phyloP scores from a whole-genome alignment of 306 rosid species.

The Dalbergia cultrata region DNA sequence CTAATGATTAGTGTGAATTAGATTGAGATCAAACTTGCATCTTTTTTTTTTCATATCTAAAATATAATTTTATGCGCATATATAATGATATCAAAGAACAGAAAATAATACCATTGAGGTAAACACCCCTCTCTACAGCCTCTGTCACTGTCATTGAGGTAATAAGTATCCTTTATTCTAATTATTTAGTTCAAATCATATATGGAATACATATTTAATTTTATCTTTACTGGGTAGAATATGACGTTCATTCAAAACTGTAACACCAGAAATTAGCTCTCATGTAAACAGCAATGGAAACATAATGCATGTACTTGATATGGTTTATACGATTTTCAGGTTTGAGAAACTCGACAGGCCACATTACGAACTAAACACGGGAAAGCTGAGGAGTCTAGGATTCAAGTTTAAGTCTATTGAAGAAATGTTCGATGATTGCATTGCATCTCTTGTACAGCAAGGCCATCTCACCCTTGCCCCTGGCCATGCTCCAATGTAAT shows the following conservation, averaged over 20 bases:
- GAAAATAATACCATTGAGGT: neutral
- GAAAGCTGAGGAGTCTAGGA: constrained; percentile 68
- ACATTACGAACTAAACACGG: constrained; percentile 62
- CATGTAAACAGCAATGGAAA: neutral
- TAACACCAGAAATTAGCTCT: neutral
- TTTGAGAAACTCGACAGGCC: constrained; percentile 65
- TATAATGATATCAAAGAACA: neutral
- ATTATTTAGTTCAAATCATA: neutral
- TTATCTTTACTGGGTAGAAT: neutral
- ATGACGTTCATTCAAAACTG: neutral
- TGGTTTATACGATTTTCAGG: constrained; percentile 51
- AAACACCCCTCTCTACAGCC: too few relatives aligned
- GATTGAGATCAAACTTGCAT: neutral
- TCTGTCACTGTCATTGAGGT: too few relatives aligned
- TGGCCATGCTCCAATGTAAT: neutral
- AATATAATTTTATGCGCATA: neutral
- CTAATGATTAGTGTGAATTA: neutral
- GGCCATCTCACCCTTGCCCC: constrained; percentile 50
- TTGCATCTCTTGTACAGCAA: constrained; percentile 68
- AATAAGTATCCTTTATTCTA: too few relatives aligned
- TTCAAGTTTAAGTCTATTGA: constrained; percentile 68
- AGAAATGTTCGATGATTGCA: constrained; percentile 88
- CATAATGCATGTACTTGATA: neutral
- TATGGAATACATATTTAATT: neutral
- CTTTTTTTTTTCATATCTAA: neutral